Percentiles rank a stretch among this genome's conserved stretches.
phyloP scores from a whole-genome alignment of 1,284 basidiomycete genomes.

The Cystobasidiaceae sp. region DNA sequence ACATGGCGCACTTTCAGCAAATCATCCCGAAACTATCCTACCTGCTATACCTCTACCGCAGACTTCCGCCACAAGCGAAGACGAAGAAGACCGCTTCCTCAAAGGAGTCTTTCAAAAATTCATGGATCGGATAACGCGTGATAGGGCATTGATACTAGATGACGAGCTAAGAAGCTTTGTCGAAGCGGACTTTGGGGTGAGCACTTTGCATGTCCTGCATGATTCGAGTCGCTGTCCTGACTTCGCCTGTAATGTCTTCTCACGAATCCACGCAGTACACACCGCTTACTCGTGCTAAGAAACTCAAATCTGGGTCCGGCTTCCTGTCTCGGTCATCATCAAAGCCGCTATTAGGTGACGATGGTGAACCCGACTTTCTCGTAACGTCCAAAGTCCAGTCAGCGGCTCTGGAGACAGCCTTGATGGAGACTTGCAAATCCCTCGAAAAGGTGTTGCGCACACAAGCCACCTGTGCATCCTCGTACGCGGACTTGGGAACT shows the following conservation, averaged over 20 bases:
- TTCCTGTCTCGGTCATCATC: slow-evolving; percentile 26
- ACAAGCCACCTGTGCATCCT: slow-evolving; percentile 38
- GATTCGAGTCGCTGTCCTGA: too few relatives aligned
- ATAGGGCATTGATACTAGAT: slow-evolving; percentile 74
- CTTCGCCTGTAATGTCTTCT: slow-evolving; percentile 55
- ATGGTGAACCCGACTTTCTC: slow-evolving; percentile 57
- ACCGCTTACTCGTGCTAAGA: slow-evolving; percentile 33
- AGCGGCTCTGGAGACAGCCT: slow-evolving; percentile 80
- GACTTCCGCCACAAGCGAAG: slow-evolving; percentile 87
- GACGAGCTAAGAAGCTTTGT: slow-evolving; percentile 88
- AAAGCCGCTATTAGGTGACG: slow-evolving; percentile 49
- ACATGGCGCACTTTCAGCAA: slow-evolving; percentile 36
- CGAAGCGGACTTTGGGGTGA: slow-evolving; percentile 83
- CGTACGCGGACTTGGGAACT: slow-evolving; percentile 33
- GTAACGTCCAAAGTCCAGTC: slow-evolving; percentile 81
- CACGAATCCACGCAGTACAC: slow-evolving; percentile 38
- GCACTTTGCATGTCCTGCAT: too few relatives aligned
- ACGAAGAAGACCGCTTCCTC: slow-evolving; percentile 88
- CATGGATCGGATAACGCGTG: slow-evolving; percentile 82
- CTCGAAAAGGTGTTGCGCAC: slow-evolving; percentile 74
- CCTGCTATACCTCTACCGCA: slow-evolving; percentile 84
- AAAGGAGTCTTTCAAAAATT: slow-evolving; percentile 87
- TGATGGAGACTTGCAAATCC: slow-evolving; percentile 78
- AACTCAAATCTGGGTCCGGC: slow-evolving; percentile 26
- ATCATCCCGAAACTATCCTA: slow-evolving; percentile 58